A percentile compares a stretch with the other conserved stretches of the same genome.
phyloP scores from a whole-genome alignment of 164 flowering plant species.

The Vitis cinerea region DNA sequence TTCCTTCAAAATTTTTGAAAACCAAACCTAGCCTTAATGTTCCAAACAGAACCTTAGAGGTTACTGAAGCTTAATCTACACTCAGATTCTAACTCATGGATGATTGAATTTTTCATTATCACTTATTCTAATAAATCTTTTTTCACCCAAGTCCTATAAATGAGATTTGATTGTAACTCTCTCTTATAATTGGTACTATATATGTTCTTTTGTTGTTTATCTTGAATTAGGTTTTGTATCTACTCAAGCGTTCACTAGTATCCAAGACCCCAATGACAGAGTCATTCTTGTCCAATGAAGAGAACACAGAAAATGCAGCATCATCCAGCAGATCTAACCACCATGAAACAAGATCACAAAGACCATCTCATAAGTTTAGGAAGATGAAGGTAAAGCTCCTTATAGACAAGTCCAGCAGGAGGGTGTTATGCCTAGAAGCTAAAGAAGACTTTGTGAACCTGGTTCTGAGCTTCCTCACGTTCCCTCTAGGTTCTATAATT shows the following conservation, averaged over 20 bases:
- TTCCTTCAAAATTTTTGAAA: no score
- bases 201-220: neutral
- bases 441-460: slow-evolving; percentile 9
- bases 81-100: no score
- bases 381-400: slow-evolving; percentile 1
- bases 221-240: slow-evolving; percentile 8
- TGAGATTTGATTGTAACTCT: no score
- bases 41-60: no score
- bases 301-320: neutral
- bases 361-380: neutral
- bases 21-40: no score
- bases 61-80: no score
- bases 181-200: no score
- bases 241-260: slow-evolving; percentile 5
- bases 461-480: slow-evolving; percentile 12
- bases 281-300: neutral
- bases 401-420: slow-evolving; percentile 4
- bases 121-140: no score
- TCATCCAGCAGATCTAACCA: no score
- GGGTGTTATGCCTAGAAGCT: slow-evolving; percentile 10
- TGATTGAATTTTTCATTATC: no score
- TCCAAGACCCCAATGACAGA: slow-evolving; percentile 9
- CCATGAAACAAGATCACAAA: no score
- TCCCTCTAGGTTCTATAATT: slow-evolving; percentile 10
- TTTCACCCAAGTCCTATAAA: no score